phyloP scores from a whole-genome alignment of 2,329 filamentous ascomycete genomes.

The Colletotrichum orbiculare region DNA sequence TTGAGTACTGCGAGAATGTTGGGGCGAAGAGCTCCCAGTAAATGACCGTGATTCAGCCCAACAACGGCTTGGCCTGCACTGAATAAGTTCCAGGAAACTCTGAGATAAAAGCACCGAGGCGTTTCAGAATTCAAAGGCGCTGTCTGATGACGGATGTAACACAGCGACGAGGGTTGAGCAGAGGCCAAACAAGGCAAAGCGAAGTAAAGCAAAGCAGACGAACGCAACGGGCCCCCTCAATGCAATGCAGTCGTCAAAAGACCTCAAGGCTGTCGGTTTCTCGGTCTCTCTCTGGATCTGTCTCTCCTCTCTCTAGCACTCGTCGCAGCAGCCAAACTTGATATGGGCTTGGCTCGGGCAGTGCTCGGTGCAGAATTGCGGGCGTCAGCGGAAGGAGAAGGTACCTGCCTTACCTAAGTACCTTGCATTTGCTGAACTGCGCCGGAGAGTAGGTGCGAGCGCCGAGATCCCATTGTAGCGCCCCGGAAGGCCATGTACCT shows the following conservation, averaged over 20 bases:
- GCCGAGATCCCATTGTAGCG: background rate
- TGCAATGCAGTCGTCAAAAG: constrained; percentile 21
- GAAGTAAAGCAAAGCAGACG: too few species aligned
- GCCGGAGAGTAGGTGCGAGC: too few species aligned
- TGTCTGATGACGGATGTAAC: constrained; percentile 1
- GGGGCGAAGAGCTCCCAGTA: background rate
- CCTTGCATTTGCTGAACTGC: too few species aligned
- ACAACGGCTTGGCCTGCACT: background rate
- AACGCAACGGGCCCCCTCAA: too few species aligned
- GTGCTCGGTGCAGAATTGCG: constrained; percentile 30
- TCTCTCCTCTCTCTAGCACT: background rate
- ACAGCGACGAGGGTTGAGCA: constrained; percentile 7
- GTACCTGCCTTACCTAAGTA: background rate
- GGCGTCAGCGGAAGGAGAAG: constrained; percentile 22
- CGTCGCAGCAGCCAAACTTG: constrained; percentile 18
- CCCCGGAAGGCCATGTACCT: background rate
- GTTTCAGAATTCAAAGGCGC: constrained; percentile 23
- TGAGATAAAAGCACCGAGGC: constrained; percentile 2
- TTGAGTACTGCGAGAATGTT: background rate
- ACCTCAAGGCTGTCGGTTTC: background rate
- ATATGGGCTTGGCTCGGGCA: constrained; percentile 20
- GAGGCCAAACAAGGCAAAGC: background rate
- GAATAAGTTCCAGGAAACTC: constrained; percentile 8
- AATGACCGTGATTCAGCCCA: background rate
- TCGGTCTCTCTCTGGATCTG: too few species aligned